Percentiles rank a stretch among this genome's conserved stretches.
phyloP scores from a whole-genome alignment of 2,329 filamentous ascomycete species.

The Aureobasidium mangrovei region DNA sequence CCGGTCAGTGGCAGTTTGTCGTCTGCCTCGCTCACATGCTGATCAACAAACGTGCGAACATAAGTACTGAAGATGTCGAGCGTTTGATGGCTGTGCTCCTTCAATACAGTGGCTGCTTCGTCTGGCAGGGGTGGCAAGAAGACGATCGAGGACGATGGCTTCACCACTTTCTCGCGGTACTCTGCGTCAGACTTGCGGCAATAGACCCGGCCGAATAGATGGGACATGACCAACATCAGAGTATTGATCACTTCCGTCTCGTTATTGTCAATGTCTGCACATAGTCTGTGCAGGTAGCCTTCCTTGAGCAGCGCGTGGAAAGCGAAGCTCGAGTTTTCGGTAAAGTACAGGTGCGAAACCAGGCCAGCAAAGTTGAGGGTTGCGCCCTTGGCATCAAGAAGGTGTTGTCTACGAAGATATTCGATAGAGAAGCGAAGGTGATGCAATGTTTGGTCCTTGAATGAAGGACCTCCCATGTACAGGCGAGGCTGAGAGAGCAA shows the following conservation, averaged over 20 bases:
- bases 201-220: conserved; percentile 58
- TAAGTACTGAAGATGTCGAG: conserved; percentile 60
- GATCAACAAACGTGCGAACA: conserved; percentile 58
- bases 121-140: conserved; percentile 56
- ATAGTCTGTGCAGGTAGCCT: conserved; percentile 61
- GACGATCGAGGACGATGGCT: conserved; percentile 54
- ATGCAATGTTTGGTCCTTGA: conserved; percentile 61
- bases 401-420: conserved; percentile 60
- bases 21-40: conserved; percentile 51
- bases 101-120: conserved; percentile 48
- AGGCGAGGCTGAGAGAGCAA: conserved; percentile 61
- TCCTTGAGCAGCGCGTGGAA: conserved; percentile 65
- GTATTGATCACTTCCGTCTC: conserved; percentile 45
- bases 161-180: conserved; percentile 41
- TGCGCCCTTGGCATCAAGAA: conserved; percentile 51
- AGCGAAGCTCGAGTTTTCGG: conserved; percentile 65
- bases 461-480: conserved; percentile 60
- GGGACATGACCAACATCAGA: conserved; percentile 59
- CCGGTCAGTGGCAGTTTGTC: conserved; percentile 50
- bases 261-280: conserved; percentile 46
- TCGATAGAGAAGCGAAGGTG: conserved; percentile 75
- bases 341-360: conserved; percentile 66
- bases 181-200: conserved; percentile 40
- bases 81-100: conserved; percentile 56
- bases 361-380: conserved; percentile 66